Base-by-base conservation (phyloP, 768 basidiomycete genomes). In the Naganishia vaughanmartiniae region DNA sequence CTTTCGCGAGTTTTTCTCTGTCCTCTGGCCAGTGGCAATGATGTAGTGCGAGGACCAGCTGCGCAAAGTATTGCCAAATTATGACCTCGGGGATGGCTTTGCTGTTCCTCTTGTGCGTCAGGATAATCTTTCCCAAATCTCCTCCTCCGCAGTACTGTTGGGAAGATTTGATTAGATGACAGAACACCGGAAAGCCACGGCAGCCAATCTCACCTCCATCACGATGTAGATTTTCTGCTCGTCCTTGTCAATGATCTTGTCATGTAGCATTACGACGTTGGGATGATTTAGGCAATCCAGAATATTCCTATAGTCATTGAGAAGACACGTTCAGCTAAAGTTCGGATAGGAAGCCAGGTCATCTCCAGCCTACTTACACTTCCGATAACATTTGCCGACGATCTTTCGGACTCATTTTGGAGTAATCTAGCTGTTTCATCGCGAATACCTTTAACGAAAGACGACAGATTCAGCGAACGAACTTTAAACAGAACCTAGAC, bases 361-460 rank as follows among this genome's bases (percentile, higher is more conserved):
- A 21, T 14, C n/a, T n/a, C n/a, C 34, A 26, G 31, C 42, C 30
- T n/a, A 85, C 92, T 76, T 80, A 97, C 95, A 98, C 96, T 87
- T 99, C 96, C 14, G 94, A 88, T 3, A 96, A 90, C 66, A 99
- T 94, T 81, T 98, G 96, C 80, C 93, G 93, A 75, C 93, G 87
- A 79, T 99, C 96, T 46, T 93, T 87, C 81, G 97, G 93, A 45
- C 86, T 89, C 95, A 99, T 97, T 60, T 90, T 87, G 77, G 95
- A 93, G 82, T 97, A 99, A 82, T 97, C 93, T 76, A 99, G 87
- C 81, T 99, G 93, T 78, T 99, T 96, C 39, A 92, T 84, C 4
- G 94, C 94, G 30, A 54, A 67, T 67, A 54, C 48, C 66, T 55
- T 42, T 14, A 1, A 42, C 15, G 17, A 3, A 34, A 30, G 17